Evolutionary conservation across 2,329 filamentous ascomycete species (phyloP), one percentile per base, ranked within the genome.

Genomic region (Penicillium sp.): DNA sequence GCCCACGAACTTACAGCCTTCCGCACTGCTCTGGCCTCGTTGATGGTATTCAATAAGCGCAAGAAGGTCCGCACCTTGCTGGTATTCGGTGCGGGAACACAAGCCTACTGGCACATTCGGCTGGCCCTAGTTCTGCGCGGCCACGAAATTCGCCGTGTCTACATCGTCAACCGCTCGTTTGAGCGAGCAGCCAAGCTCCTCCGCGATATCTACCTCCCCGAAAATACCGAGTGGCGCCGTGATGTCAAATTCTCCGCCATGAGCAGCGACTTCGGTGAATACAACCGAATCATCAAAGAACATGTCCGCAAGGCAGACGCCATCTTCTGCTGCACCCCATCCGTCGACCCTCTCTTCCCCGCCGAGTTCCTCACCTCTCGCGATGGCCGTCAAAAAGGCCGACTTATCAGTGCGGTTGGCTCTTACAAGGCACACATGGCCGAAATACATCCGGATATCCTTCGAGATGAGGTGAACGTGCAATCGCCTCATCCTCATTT

Each of bases 61-160:
- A 78, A 82, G 49, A 81, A 82, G 23, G 87, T 96, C 34, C 86
- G 87, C 66, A 90, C 86, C 12, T 68, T 97, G 9, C 86, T 88
- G 12, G 87, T 96, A 46, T 97, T 97, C 69, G 93, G 93, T 20
- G 87, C 88, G 27, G 93, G 93, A 39, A 85, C 88, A 61, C 92
- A 97, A 75, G 93, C 93, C 10, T 96, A 93, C 76, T 97, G 92
- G 92, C 93, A 97, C 69, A 84, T 96, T 36, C 87, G 91, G 1
- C 81, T 97, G 4, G 87, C 92, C 0, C 80, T 97, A 57, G 80
- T 94, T 43, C 65, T 79, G 24, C 87, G 82, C 1, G 78, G 80
- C 0, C 65, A 75, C 39, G 89, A 90, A 17, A 87, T 96, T 61
- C 86, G 87, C 62, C 84, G 88, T 52, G 82, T 97, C 41, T 87